Evolutionary conservation across 192 early-diverging fungal genomes (phyloP).

Genomic region (Rhizophlyctis rosea): DNA sequence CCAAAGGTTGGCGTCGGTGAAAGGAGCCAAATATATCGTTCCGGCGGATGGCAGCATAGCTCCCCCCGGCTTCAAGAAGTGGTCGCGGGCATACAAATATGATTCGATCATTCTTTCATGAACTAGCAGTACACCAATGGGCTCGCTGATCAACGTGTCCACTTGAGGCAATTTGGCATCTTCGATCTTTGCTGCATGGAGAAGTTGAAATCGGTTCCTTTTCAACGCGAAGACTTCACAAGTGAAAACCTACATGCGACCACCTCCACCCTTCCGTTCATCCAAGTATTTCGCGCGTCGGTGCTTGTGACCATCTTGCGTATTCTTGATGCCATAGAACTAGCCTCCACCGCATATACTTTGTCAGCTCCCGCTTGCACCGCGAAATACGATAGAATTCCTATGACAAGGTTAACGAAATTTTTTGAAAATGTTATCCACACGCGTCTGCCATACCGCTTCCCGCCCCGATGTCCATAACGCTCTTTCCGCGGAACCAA

Average conservation of each 20-base stretch:
- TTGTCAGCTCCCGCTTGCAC: slow-evolving; percentile 89
- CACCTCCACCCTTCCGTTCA: slow-evolving; percentile 76
- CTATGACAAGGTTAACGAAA: slow-evolving; percentile 38
- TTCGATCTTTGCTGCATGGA: slow-evolving; percentile 77
- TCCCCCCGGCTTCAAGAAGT: slow-evolving; percentile 89
- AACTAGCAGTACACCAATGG: slow-evolving; percentile 94
- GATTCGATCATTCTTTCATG: slow-evolving; percentile 97
- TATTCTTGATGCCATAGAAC: slow-evolving; percentile 91
- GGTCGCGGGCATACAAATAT: slow-evolving; percentile 82
- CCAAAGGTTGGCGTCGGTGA: slow-evolving; percentile 68
- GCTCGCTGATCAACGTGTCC: slow-evolving; percentile 94
- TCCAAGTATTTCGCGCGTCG: slow-evolving; percentile 61
- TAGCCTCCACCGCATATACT: slow-evolving; percentile 96
- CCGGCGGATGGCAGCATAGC: slow-evolving; percentile 88
- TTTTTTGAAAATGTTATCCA: no score
- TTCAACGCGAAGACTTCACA: not conserved
- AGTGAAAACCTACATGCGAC: slow-evolving; percentile 58
- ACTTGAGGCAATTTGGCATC: slow-evolving; percentile 71
- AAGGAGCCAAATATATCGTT: slow-evolving; percentile 84
- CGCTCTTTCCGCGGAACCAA: slow-evolving; percentile 75
- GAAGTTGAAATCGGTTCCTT: not conserved
- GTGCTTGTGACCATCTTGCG: slow-evolving; percentile 65
- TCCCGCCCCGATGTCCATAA: slow-evolving; percentile 94
- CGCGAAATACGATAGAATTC: slow-evolving; percentile 94
- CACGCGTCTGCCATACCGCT: not conserved